Percentiles rank a stretch among this genome's conserved stretches.
Evolutionary conservation across 176 grass and related monocot species (phyloP).

Genomic region (Rhynchospora pubera): DNA sequence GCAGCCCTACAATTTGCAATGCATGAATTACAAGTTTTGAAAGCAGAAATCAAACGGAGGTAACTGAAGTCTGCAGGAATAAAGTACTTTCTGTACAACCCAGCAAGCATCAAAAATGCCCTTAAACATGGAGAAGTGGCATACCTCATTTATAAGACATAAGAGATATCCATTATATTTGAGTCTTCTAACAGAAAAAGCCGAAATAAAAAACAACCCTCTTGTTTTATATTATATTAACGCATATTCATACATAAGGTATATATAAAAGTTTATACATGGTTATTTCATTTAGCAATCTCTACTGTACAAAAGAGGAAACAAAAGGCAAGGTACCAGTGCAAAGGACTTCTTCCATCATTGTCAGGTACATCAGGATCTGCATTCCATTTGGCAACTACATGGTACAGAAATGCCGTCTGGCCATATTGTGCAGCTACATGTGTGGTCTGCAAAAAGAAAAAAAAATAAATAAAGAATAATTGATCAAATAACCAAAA

Average conservation of each 20-base stretch:
- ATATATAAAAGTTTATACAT: background rate
- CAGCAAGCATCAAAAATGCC: background rate
- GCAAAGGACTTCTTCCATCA: slow-evolving; percentile 93
- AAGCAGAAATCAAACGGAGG: background rate
- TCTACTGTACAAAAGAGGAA: background rate
- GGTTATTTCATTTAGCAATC: background rate
- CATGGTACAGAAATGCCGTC: slow-evolving; percentile 71
- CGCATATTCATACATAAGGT: background rate
- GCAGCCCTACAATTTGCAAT: slow-evolving; percentile 66
- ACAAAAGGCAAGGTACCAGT: slow-evolving; percentile 44
- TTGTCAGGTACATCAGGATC: slow-evolving; percentile 95
- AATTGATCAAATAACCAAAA: background rate
- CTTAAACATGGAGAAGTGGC: background rate
- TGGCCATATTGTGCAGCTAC: slow-evolving; percentile 98
- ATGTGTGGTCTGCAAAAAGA: slow-evolving; percentile 66
- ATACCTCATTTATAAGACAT: background rate
- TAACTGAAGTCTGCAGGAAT: background rate
- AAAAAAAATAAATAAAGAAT: background rate
- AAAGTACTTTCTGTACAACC: background rate
- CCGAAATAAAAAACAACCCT: background rate
- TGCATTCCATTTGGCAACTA: slow-evolving; percentile 96
- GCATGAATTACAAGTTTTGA: background rate
- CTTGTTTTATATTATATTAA: background rate
- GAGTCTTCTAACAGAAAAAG: background rate
- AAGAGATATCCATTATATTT: background rate